Evolutionary conservation across 352 stramenopile species (phyloP).

Genomic region (Pythium rhizo-oryzae): DNA sequence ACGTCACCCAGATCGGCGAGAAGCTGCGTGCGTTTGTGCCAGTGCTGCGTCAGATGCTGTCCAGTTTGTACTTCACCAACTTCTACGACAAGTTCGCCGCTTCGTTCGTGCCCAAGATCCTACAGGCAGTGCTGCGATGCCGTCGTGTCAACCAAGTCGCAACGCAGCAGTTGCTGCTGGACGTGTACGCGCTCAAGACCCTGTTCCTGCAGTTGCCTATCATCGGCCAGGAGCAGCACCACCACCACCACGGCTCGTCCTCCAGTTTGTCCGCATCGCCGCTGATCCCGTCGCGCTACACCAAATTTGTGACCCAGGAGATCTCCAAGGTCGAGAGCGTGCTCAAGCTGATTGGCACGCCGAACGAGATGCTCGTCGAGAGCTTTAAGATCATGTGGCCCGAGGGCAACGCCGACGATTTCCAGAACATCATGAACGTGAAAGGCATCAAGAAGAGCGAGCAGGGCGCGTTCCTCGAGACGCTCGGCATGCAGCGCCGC

Average conservation of each 20-base stretch:
- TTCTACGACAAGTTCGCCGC: constrained; percentile 98
- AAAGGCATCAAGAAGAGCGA: constrained; percentile 92
- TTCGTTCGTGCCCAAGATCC: constrained; percentile 91
- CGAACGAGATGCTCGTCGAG: constrained; percentile 95
- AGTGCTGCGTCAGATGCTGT: constrained; percentile 89
- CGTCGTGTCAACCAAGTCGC: constrained; percentile 96
- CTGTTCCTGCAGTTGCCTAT: constrained; percentile 95
- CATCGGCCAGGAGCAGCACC: constrained; percentile 61
- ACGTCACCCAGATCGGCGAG: constrained; percentile 94
- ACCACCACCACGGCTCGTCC: constrained; percentile 19
- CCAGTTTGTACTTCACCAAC: constrained; percentile 94
- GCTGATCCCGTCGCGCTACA: constrained; percentile 93
- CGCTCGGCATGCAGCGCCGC: constrained; percentile 63
- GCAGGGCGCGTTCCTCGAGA: constrained; percentile 61
- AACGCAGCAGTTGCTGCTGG: constrained; percentile 98
- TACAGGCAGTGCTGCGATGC: constrained; percentile 87
- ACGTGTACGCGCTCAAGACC: constrained; percentile 98
- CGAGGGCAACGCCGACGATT: constrained; percentile 90
- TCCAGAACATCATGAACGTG: constrained; percentile 95
- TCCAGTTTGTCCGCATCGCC: constrained; percentile 38
- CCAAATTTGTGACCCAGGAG: constrained; percentile 97
- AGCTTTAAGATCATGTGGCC: constrained; percentile 98
- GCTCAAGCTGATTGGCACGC: constrained; percentile 97
- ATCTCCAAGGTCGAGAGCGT: constrained; percentile 96
- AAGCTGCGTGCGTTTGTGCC: constrained; percentile 94